Evolutionary conservation across 495 filamentous ascomycete species (phyloP).

Genomic region (Melanomma pulvis-pyrius): DNA sequence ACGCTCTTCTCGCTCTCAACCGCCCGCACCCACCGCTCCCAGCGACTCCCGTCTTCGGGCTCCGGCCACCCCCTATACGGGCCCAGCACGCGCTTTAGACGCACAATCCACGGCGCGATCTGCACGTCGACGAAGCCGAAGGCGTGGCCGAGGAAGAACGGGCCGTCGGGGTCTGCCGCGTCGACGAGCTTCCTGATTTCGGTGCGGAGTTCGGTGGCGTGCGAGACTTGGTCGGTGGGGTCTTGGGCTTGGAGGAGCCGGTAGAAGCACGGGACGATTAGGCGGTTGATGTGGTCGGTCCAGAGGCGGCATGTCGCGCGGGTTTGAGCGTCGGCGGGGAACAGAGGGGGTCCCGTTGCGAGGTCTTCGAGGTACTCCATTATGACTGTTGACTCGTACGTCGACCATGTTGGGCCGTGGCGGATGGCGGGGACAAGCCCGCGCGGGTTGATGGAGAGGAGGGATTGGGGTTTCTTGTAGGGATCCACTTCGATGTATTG

Average conservation of each 20-base stretch:
- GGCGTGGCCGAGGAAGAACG: slow-evolving; percentile 76
- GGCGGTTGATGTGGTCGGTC: slow-evolving; percentile 86
- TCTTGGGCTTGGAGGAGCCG: slow-evolving; percentile 73
- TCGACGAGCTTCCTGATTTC: slow-evolving; percentile 74
- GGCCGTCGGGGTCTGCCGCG: slow-evolving; percentile 69
- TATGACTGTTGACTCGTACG: slow-evolving; percentile 82
- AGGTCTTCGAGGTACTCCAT: slow-evolving; percentile 94
- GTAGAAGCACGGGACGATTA: slow-evolving; percentile 83
- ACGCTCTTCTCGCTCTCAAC: slow-evolving; percentile 75
- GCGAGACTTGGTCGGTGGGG: slow-evolving; percentile 61
- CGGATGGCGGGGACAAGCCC: slow-evolving; percentile 83
- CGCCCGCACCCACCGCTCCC: slow-evolving; percentile 79
- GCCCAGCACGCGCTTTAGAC: slow-evolving; percentile 71
- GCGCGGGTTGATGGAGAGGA: slow-evolving; percentile 85
- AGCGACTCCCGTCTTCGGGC: slow-evolving; percentile 68
- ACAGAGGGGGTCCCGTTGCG: slow-evolving; percentile 59
- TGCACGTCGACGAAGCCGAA: slow-evolving; percentile 84
- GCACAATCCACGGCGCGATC: slow-evolving; percentile 84
- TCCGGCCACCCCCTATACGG: slow-evolving; percentile 82
- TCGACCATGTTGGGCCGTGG: slow-evolving; percentile 79
- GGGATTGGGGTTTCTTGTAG: slow-evolving; percentile 74
- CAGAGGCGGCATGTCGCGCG: slow-evolving; percentile 82
- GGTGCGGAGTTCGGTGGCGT: slow-evolving; percentile 66
- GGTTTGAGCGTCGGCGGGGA: slow-evolving; percentile 68
- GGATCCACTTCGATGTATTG: slow-evolving; percentile 93